Base-by-base conservation (phyloP, 2,329 filamentous ascomycete species). In the Tetracladium maxilliforme region DNA sequence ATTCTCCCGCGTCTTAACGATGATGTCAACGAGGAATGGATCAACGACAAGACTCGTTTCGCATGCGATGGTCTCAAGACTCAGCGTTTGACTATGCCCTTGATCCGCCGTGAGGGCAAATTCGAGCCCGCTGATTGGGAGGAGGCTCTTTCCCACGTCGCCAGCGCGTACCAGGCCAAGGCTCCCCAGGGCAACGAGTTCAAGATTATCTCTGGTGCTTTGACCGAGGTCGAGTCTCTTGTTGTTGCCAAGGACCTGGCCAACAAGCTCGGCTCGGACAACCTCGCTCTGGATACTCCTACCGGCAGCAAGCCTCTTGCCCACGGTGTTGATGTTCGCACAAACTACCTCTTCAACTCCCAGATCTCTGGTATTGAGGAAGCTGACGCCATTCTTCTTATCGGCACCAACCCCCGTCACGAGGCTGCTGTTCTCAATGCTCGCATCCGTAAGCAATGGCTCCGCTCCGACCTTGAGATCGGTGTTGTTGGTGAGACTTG, bases 1-100 rank as follows among this genome's bases (percentile, higher is more conserved):
- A 67, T 98, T 32, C 49, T 94, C 10, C 90, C 90, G 31, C 72
- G 90, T 42, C 65, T 98, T 33, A 98, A 98, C 50, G 90, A 98
- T 48, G 86, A 95, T 43, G 73, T 98, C 42, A 98, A 98, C 52
- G 90, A 98, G 60, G 90, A 98, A 55, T 98, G 90, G 90, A 95
- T 98, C 52, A 90, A 95, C 55, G 90, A 98, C 62, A 98, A 95
- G 67, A 76, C 83, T 20, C 74, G 90, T 36, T 98, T 95, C 50
- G 87, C 90, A 21, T 92, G 86, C 49, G 90, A 98, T 49, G 90
- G 90, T 24, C 65, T 98, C 37, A 92, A 86, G 69, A 95, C 87
- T 23, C 90, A 98, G 56, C 73, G 90, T 46, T 64, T 98, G 29
- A 95, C 90, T 18, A 90, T 87, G 37, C 90, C 90, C 21, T 59